Percentiles rank a stretch among this genome's conserved stretches.
phyloP scores from a whole-genome alignment of 2,329 filamentous ascomycete genomes.

The Alternaria conjuncta region DNA sequence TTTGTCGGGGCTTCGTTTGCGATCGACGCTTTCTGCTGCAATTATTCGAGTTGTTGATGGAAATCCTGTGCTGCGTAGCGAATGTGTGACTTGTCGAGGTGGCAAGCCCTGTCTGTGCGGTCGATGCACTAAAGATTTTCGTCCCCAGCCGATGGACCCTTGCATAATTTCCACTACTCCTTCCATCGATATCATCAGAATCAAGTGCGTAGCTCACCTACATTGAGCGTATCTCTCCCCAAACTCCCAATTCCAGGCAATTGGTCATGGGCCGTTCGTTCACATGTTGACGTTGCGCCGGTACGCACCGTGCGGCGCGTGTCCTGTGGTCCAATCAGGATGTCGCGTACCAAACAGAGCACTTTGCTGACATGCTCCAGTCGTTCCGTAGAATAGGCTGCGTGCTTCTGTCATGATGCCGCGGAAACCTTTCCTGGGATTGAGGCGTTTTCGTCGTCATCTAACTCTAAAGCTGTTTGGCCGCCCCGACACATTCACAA shows the following conservation, averaged over 20 bases:
- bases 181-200: background rate
- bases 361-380: background rate
- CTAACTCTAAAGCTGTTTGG: background rate
- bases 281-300: background rate
- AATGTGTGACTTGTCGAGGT: background rate
- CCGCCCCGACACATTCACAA: background rate
- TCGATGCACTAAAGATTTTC: slow-evolving; percentile 2
- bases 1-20: background rate
- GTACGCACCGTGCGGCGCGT: background rate
- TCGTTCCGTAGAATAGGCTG: background rate
- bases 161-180: background rate
- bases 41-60: background rate
- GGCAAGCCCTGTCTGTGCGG: slow-evolving; percentile 3
- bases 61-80: background rate
- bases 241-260: background rate
- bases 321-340: background rate
- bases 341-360: background rate
- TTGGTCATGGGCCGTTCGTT: background rate
- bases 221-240: background rate
- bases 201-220: background rate
- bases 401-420: background rate
- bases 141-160: background rate
- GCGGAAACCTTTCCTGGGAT: background rate
- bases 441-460: background rate
- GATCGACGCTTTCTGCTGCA: background rate